Evolutionary conservation across 257 asterid species (phyloP).

Genomic region (Solanum sejunctum): DNA sequence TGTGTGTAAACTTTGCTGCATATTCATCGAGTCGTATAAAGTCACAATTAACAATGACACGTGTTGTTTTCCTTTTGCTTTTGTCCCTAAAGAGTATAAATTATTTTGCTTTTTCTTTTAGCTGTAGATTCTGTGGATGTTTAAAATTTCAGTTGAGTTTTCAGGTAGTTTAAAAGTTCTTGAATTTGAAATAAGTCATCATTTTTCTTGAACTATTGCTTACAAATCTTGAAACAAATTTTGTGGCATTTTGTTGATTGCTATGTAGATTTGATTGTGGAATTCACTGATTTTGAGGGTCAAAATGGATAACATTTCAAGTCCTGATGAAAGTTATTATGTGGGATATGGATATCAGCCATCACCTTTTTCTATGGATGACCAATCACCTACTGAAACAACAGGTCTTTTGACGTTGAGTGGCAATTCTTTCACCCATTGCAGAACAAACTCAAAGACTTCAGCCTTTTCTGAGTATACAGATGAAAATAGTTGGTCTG

Average conservation of each 20-base stretch:
- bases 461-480: slow-evolving; percentile 52
- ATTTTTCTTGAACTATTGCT: background rate
- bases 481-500: too few species aligned
- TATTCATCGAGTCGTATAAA: too few species aligned
- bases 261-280: background rate
- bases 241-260: background rate
- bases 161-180: background rate
- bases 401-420: slow-evolving; percentile 28
- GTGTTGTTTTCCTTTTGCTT: too few species aligned
- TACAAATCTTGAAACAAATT: background rate
- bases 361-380: slow-evolving; percentile 31
- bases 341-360: slow-evolving; percentile 28
- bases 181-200: background rate
- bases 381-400: slow-evolving; percentile 40
- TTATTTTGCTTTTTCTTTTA: too few species aligned
- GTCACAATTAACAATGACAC: too few species aligned
- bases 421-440: slow-evolving; percentile 46
- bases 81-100: too few species aligned
- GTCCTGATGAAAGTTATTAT: slow-evolving; percentile 40
- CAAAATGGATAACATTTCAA: slow-evolving; percentile 33
- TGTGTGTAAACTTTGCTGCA: too few species aligned
- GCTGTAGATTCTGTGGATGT: background rate
- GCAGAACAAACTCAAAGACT: slow-evolving; percentile 56
- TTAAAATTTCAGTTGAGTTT: background rate
- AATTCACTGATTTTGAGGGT: background rate